phyloP scores from a whole-genome alignment of 345 rosid genomes.

The Pistacia integerrima region DNA sequence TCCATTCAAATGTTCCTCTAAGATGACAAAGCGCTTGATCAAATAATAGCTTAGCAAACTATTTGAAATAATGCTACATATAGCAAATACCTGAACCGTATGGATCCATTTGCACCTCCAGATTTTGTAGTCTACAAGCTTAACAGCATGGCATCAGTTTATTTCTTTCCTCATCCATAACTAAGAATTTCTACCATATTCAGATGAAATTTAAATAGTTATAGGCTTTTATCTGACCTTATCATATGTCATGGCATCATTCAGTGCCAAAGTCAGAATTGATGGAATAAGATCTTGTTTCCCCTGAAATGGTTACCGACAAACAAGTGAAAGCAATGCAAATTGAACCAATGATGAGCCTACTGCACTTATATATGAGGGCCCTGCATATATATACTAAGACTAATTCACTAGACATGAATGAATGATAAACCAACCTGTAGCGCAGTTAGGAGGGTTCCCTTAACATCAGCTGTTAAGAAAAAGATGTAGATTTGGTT shows the following conservation, averaged over 20 bases:
- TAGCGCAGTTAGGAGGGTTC: constrained; percentile 45
- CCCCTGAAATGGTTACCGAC: constrained; percentile 37
- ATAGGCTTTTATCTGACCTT: constrained; percentile 56
- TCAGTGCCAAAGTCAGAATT: constrained; percentile 69
- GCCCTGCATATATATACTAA: neutral
- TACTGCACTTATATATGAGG: neutral
- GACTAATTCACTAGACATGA: neutral
- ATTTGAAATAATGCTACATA: constrained; percentile 13
- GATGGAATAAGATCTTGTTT: constrained; percentile 73
- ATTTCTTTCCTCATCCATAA: neutral
- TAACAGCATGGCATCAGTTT: constrained; percentile 29
- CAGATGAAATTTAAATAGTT: neutral
- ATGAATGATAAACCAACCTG: constrained; percentile 37
- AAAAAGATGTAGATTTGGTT: constrained; percentile 15
- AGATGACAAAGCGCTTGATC: neutral
- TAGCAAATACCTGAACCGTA: constrained; percentile 72
- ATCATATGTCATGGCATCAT: constrained; percentile 84
- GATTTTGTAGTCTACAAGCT: constrained; percentile 79
- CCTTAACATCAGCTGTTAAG: constrained; percentile 64
- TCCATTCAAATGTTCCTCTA: neutral
- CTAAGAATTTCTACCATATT: constrained; percentile 5
- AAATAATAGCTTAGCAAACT: neutral
- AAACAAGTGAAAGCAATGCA: neutral
- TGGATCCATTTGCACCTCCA: constrained; percentile 94
- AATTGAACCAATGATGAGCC: neutral